These are phyloP conservation scores for Moricandia arvensis DNA, from an alignment of 345 rosid genomes.

Conservation along the genomic window DNA sequence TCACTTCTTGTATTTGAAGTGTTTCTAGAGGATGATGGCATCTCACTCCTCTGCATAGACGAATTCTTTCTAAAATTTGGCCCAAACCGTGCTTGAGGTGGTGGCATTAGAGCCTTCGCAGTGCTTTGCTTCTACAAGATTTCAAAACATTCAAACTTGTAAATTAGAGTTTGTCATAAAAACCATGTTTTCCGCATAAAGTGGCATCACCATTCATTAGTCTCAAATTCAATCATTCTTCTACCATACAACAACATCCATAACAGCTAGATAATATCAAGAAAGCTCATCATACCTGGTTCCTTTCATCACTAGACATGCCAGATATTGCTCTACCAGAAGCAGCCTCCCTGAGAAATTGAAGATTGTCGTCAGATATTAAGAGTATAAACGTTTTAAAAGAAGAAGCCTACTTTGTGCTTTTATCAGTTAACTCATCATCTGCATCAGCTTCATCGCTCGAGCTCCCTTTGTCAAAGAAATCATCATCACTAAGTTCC, in stretches of 20 bases:
- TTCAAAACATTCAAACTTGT: not conserved
- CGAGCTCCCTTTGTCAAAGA: slow-evolving; percentile 83
- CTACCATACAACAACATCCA: not conserved
- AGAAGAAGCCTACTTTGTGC: slow-evolving; percentile 60
- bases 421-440: slow-evolving; percentile 97
- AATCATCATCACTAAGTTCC: slow-evolving; percentile 95
- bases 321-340: slow-evolving; percentile 92
- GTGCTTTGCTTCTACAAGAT: slow-evolving; percentile 56
- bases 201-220: not conserved
- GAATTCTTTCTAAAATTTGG: slow-evolving; percentile 60
- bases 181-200: not conserved
- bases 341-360: slow-evolving; percentile 75
- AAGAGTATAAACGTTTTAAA: not conserved
- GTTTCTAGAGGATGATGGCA: slow-evolving; percentile 57
- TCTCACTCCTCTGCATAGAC: slow-evolving; percentile 47
- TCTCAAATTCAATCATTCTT: not conserved
- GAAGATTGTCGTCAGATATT: not conserved
- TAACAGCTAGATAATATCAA: not conserved
- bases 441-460: slow-evolving; percentile 99
- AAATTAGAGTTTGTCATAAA: not conserved
- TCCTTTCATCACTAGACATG: slow-evolving; percentile 94
- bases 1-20: slow-evolving; percentile 61
- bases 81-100: slow-evolving; percentile 80
- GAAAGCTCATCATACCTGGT: slow-evolving; percentile 56
- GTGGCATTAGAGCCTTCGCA: slow-evolving; percentile 88